Conservation (phyloP, 2,329 filamentous ascomycete species). For the Akanthomyces lecanii region DNA sequence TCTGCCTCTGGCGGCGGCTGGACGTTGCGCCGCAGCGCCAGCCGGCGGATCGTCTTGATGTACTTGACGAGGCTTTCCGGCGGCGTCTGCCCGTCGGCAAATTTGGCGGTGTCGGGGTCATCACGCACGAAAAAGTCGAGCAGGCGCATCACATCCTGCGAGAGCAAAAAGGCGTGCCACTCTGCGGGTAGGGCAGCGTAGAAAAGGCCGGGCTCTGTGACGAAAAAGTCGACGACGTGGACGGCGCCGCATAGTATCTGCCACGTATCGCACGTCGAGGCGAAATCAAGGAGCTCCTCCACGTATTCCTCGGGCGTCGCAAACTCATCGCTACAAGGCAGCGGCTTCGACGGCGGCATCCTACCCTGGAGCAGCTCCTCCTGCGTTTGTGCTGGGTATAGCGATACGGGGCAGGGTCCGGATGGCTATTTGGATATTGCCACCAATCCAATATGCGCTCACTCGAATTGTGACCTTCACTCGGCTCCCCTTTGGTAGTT, state of each 20-base stretch:
- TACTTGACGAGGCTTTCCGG: constrained; percentile 65
- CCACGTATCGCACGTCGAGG: constrained; percentile 69
- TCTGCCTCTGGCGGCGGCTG: constrained; percentile 31
- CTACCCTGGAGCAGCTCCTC: not conserved
- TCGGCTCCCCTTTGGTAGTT: too few relatives aligned
- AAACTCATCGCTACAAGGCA: constrained; percentile 72
- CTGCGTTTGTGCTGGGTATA: not conserved
- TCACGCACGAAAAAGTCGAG: constrained; percentile 78
- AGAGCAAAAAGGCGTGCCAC: constrained; percentile 76
- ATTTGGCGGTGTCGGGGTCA: constrained; percentile 49
- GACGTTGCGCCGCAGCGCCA: constrained; percentile 64
- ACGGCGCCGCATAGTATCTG: constrained; percentile 93
- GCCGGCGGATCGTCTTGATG: constrained; percentile 63
- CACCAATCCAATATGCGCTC: not conserved
- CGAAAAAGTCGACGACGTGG: constrained; percentile 95
- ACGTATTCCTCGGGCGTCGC: constrained; percentile 71
- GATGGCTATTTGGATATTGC: too few relatives aligned
- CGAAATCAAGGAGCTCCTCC: constrained; percentile 70
- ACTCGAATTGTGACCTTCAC: too few relatives aligned
- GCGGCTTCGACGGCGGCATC: constrained; percentile 49
- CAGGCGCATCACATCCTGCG: constrained; percentile 67
- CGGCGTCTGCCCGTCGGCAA: constrained; percentile 30
- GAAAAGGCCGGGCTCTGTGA: constrained; percentile 77
- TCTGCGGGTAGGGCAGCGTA: constrained; percentile 68
- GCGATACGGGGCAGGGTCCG: too few relatives aligned